These are phyloP conservation scores for Cylindrotheca fusiformis DNA, from an alignment of 108 stramenopile species.

Conservation along the genomic window DNA sequence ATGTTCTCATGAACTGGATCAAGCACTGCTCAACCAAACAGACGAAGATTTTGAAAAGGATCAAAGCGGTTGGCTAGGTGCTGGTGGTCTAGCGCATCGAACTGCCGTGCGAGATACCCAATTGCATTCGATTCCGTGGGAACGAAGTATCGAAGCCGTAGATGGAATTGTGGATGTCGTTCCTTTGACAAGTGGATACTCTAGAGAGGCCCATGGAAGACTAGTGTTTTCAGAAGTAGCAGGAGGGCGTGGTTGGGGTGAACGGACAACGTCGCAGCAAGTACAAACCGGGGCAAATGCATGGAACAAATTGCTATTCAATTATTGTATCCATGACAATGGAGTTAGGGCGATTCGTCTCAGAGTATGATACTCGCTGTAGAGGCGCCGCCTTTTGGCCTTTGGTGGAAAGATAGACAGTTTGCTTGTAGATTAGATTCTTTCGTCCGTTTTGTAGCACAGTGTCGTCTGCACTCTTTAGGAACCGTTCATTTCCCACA, in stretches of 20 bases:
- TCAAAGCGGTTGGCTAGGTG: slow-evolving; percentile 45
- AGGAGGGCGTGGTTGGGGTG: slow-evolving; percentile 31
- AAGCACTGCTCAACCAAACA: slow-evolving; percentile 1
- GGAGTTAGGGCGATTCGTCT: slow-evolving; percentile 40
- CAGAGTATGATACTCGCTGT: slow-evolving; percentile 7
- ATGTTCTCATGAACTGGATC: slow-evolving; percentile 38
- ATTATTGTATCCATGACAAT: slow-evolving; percentile 39
- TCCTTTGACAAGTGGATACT: slow-evolving; percentile 72
- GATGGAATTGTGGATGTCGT: slow-evolving; percentile 82
- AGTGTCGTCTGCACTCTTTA: background rate
- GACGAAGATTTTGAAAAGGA: slow-evolving; percentile 12
- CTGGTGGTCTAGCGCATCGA: slow-evolving; percentile 34
- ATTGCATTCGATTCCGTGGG: slow-evolving; percentile 38
- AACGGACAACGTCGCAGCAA: background rate
- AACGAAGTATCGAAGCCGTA: slow-evolving; percentile 54
- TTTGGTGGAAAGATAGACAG: background rate
- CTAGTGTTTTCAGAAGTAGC: slow-evolving; percentile 45
- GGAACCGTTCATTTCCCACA: background rate
- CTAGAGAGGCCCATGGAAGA: slow-evolving; percentile 77
- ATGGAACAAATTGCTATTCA: slow-evolving; percentile 37
- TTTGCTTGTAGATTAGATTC: background rate
- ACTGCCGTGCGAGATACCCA: slow-evolving; percentile 1
- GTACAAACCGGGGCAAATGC: background rate
- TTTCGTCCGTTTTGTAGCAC: background rate
- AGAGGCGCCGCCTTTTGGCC: no score